Evolutionary conservation across 2,329 filamentous ascomycete species (phyloP), one percentile per base, ranked within the genome.

Genomic region (Pseudogymnoascus verrucosus): DNA sequence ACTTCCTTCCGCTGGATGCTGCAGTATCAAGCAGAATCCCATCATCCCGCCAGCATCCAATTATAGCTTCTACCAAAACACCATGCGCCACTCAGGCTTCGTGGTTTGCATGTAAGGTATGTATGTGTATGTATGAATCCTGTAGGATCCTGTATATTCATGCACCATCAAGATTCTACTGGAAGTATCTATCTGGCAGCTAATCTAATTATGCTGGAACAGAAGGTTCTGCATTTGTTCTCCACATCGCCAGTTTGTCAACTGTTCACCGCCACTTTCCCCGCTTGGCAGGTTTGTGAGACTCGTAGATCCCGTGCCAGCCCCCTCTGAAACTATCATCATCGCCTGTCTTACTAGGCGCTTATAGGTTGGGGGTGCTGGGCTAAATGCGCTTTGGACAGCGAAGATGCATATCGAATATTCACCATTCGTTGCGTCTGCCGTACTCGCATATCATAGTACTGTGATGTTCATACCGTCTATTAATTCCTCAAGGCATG

Each of bases 131-230:
- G 28, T 10, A 28, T 28, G 26, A 28, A 31, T 31, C 28, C 28
- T 54, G 47, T 54, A 31, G 19, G 26, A 11, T 34, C 28, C 28
- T 34, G 7, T 57, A 31, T 57, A 57, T 57, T 57, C 47, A 34
- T 57, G 47, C 47, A 57, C 47, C 26, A 16, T 11, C 26, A 26
- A 44, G 14, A 54, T 31, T 16, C 47, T 16, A 31, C 47, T 31
- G 26, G 26, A 31, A 19, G 23, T 16, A 19, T 31, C 36, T n/a
- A n/a, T 37, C 26, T 57, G n/a, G 21, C 26, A 34, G 10, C 21
- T 57, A 57, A 57, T 57, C 47, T 57, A 57, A 57, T n/a, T n/a
- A 5, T 57, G 8, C n/a, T 57, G 26, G n/a, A 57, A 19, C 47
- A 57, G 19, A 19, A 19, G n/a, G 26, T 31, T 54, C 11, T 31